phyloP scores from a whole-genome alignment of 2,329 filamentous ascomycete genomes.

The Aulographum hederae region DNA sequence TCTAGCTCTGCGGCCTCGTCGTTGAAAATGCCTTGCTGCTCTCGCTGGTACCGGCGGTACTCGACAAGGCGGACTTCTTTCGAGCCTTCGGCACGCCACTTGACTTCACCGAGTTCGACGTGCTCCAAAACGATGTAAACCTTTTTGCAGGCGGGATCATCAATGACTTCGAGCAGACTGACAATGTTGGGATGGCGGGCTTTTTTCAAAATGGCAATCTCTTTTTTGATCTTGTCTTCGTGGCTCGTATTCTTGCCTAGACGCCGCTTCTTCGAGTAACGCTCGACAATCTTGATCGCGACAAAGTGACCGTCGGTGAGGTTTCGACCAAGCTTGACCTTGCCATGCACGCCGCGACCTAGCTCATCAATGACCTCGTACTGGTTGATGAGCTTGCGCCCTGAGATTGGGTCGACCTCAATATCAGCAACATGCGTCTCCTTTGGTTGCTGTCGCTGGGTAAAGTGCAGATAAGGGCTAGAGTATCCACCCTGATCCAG shows the following conservation, averaged over 20 bases:
- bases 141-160: constrained; percentile 89
- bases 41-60: constrained; percentile 59
- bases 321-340: constrained; percentile 87
- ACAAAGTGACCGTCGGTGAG: constrained; percentile 49
- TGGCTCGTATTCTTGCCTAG: constrained; percentile 58
- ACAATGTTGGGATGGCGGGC: constrained; percentile 96
- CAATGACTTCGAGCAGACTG: constrained; percentile 87
- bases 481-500: constrained; percentile 15
- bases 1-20: constrained; percentile 23
- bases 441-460: constrained; percentile 29
- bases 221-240: constrained; percentile 74
- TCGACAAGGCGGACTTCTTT: constrained; percentile 72
- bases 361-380: constrained; percentile 96
- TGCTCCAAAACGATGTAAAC: constrained; percentile 97
- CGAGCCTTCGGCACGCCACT: constrained; percentile 80
- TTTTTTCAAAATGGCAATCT: constrained; percentile 97
- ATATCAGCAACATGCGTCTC: constrained; percentile 76
- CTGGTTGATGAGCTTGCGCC: constrained; percentile 91
- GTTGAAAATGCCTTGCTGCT: constrained; percentile 32
- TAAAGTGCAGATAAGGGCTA: constrained; percentile 30
- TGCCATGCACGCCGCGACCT: constrained; percentile 87
- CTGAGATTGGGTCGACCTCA: constrained; percentile 73
- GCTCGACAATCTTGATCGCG: constrained; percentile 95
- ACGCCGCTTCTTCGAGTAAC: constrained; percentile 82
- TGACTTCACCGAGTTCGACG: constrained; percentile 82